Conservation (phyloP, 257 asterid genomes). For the Perilla frutescens region DNA sequence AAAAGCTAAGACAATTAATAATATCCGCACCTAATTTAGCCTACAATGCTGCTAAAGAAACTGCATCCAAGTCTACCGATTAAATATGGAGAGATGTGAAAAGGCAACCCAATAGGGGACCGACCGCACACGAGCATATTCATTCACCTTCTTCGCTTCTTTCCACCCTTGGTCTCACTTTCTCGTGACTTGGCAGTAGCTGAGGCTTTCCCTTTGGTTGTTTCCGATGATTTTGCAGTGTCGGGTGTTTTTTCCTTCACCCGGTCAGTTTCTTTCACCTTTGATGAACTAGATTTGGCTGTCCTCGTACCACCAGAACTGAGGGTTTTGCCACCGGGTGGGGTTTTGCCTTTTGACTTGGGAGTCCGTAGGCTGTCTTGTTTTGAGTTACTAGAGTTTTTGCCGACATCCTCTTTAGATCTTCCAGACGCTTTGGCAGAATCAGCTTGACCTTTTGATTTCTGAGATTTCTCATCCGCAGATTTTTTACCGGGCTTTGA, state of each 20-base stretch:
- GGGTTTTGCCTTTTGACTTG: slow-evolving; percentile 60
- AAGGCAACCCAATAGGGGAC: slow-evolving; percentile 23
- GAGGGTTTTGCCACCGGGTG: slow-evolving; percentile 45
- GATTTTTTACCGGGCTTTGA: slow-evolving; percentile 50
- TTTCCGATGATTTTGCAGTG: slow-evolving; percentile 44
- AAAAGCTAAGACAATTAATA: slow-evolving; percentile 21
- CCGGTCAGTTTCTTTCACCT: slow-evolving; percentile 57
- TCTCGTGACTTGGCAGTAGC: slow-evolving; percentile 53
- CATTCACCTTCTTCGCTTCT: slow-evolving; percentile 63
- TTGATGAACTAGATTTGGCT: slow-evolving; percentile 57
- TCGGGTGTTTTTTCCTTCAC: slow-evolving; percentile 51
- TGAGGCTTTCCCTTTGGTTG: slow-evolving; percentile 48
- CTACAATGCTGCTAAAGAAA: slow-evolving; percentile 36
- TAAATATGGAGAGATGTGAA: slow-evolving; percentile 12
- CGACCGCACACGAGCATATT: not conserved
- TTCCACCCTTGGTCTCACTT: slow-evolving; percentile 57
- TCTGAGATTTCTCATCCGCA: slow-evolving; percentile 46
- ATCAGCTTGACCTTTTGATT: slow-evolving; percentile 47
- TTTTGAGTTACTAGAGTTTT: slow-evolving; percentile 53
- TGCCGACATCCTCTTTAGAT: slow-evolving; percentile 59
- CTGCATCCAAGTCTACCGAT: slow-evolving; percentile 30
- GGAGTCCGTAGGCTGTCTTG: slow-evolving; percentile 49
- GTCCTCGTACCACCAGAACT: slow-evolving; percentile 45
- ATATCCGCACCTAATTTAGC: slow-evolving; percentile 33
- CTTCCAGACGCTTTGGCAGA: slow-evolving; percentile 53